Evolutionary conservation across 495 filamentous ascomycete species (phyloP).

Genomic region (Sphaerosporella brunnea): DNA sequence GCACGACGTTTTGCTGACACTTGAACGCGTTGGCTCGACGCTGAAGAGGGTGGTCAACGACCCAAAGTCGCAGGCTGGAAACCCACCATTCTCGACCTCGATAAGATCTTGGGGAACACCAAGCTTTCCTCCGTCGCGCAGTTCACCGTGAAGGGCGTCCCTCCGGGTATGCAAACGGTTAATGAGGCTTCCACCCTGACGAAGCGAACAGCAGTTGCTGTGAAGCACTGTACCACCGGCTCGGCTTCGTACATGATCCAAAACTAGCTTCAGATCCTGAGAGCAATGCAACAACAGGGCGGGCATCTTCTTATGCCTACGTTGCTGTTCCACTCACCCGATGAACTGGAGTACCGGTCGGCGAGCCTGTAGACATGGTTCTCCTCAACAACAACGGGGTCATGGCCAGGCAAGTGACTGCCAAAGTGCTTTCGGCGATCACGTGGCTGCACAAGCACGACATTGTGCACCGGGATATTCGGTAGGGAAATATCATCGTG

Average conservation of each 20-base stretch:
- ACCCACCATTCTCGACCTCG: not conserved
- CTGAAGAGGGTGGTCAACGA: not conserved
- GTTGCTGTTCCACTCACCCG: not conserved
- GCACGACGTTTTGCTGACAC: not conserved
- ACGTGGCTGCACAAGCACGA: slow-evolving; percentile 3
- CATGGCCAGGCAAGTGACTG: not conserved
- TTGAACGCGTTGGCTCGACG: not conserved
- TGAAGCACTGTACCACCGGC: not conserved
- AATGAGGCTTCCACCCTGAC: not conserved
- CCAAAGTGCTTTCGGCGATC: slow-evolving; percentile 3
- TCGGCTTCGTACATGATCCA: not conserved
- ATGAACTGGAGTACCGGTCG: not conserved
- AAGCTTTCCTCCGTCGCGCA: too few relatives aligned
- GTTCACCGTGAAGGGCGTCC: too few relatives aligned
- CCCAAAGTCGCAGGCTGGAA: not conserved
- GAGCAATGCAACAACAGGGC: not conserved
- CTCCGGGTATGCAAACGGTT: too few relatives aligned
- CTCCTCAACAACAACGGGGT: not conserved
- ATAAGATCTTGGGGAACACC: not conserved
- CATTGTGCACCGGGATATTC: slow-evolving; percentile 9
- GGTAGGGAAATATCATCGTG: slow-evolving; percentile 9
- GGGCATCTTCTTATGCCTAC: not conserved
- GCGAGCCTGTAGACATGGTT: not conserved
- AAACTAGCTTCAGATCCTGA: not conserved
- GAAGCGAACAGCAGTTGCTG: not conserved